A percentile compares a stretch with the other conserved stretches of the same genome.
phyloP scores from a whole-genome alignment of 163 green algal species.

The Chlamydomonas reinhardtii region DNA sequence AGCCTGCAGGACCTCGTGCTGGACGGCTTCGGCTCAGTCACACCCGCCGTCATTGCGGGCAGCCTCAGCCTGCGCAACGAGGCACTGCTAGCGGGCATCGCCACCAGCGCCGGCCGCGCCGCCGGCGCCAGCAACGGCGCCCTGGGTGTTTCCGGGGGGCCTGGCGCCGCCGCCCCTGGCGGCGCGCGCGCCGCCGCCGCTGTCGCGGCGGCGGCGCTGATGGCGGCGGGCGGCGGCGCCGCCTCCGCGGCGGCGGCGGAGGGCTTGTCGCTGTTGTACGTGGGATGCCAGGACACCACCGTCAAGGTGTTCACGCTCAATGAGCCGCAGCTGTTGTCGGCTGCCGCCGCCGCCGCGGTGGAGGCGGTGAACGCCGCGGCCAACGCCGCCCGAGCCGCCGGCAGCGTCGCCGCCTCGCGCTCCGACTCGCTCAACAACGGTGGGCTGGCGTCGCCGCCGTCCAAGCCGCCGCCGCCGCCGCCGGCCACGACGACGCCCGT shows the following conservation, averaged over 20 bases:
- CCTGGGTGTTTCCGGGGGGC: too few species aligned
- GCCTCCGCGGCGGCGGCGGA: background rate
- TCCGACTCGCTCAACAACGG: background rate
- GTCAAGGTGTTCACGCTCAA: slow-evolving; percentile 67
- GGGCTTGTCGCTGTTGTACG: slow-evolving; percentile 41
- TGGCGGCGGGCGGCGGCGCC: background rate
- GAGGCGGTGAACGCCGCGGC: background rate
- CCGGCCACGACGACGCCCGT: background rate
- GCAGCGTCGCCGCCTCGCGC: background rate
- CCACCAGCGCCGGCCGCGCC: too few species aligned
- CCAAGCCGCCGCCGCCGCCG: background rate
- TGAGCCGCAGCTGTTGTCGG: slow-evolving; percentile 27
- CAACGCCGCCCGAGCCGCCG: background rate
- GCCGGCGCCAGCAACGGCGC: too few species aligned
- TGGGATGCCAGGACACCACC: slow-evolving; percentile 73
- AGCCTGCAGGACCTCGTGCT: background rate
- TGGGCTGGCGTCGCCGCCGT: background rate
- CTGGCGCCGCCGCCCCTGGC: background rate
- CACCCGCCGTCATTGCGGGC: too few species aligned
- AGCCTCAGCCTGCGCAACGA: too few species aligned
- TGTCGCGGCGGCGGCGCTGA: background rate
- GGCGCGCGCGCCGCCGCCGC: too few species aligned
- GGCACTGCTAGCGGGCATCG: too few species aligned
- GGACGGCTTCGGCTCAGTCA: background rate
- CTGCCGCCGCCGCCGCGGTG: background rate